These are phyloP conservation scores for Macrocystidia cucumis DNA, from an alignment of 1,284 basidiomycete species.

Conservation along the genomic window DNA sequence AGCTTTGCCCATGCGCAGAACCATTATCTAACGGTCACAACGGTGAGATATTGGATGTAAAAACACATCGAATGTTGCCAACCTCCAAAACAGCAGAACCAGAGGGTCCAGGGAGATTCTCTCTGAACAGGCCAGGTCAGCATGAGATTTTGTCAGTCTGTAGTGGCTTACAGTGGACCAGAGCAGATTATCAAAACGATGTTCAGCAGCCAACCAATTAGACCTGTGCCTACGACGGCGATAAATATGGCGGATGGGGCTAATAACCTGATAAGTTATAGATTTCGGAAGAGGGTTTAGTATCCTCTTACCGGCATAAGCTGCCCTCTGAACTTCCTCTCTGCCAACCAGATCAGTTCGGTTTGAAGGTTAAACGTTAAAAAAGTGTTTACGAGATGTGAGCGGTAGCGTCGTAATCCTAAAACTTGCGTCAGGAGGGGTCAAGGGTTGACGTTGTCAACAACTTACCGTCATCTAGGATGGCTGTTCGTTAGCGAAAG, in stretches of 20 bases:
- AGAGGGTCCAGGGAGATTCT: constrained; percentile 54
- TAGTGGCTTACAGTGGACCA: constrained; percentile 48
- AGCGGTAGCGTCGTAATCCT: constrained; percentile 68
- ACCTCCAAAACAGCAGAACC: constrained; percentile 67
- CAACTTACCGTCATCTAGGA: constrained; percentile 57
- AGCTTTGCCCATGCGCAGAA: constrained; percentile 61
- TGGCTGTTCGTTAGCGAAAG: background rate
- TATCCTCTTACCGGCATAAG: constrained; percentile 81
- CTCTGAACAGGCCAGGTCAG: constrained; percentile 26
- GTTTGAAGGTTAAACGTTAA: constrained; percentile 4
- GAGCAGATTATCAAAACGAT: constrained; percentile 81
- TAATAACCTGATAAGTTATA: constrained; percentile 12
- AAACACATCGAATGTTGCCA: constrained; percentile 7
- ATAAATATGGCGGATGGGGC: constrained; percentile 79
- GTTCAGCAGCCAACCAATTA: constrained; percentile 81
- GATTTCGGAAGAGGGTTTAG: background rate
- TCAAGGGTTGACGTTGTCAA: background rate
- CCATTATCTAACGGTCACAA: constrained; percentile 58
- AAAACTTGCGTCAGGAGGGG: constrained; percentile 8
- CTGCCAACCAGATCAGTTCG: constrained; percentile 21
- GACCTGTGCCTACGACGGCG: constrained; percentile 81
- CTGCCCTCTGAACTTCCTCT: constrained; percentile 86
- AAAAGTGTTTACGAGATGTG: constrained; percentile 70
- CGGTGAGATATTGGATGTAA: constrained; percentile 2
- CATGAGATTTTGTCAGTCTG: constrained; percentile 1